Conservation (phyloP, 2,329 filamentous ascomycete species). For the Mollisia scopiformis region DNA sequence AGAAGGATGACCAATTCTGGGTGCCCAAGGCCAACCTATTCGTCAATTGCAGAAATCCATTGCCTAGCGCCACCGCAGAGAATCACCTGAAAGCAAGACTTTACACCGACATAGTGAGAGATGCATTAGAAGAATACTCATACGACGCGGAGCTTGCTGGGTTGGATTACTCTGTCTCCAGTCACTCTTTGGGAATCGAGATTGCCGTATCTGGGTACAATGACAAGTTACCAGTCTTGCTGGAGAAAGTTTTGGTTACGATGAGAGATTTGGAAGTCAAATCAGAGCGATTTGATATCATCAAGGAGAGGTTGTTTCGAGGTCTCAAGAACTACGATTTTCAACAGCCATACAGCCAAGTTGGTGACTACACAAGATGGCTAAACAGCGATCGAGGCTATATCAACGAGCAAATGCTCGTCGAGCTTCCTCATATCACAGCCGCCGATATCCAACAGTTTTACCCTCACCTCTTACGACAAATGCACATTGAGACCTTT, state of each 20-base stretch:
- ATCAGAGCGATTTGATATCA: conserved; percentile 86
- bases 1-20: conserved; percentile 99
- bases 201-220: conserved; percentile 90
- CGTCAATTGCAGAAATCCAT: conserved; percentile 76
- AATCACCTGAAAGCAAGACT: conserved; percentile 78
- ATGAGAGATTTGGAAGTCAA: conserved; percentile 84
- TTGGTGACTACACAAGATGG: conserved; percentile 81
- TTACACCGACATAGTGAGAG: conserved; percentile 83
- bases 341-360: conserved; percentile 86
- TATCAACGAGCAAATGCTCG: conserved; percentile 77
- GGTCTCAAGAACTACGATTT: conserved; percentile 86
- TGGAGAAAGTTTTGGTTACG: conserved; percentile 85
- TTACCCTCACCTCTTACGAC: conserved; percentile 77
- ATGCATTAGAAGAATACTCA: conserved; percentile 88
- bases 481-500: conserved; percentile 86
- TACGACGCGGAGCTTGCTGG: conserved; percentile 96
- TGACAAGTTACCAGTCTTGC: conserved; percentile 87
- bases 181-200: conserved; percentile 73
- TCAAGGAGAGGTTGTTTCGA: conserved; percentile 81
- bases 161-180: conserved; percentile 77
- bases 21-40: conserved; percentile 91
- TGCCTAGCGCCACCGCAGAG: conserved; percentile 78
- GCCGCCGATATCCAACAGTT: conserved; percentile 76
- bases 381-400: conserved; percentile 77
- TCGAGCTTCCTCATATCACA: conserved; percentile 75